Percentiles rank a stretch among this genome's conserved stretches.
phyloP scores from a whole-genome alignment of 108 stramenopile genomes.

The Cyclostephanos invisitatus region DNA sequence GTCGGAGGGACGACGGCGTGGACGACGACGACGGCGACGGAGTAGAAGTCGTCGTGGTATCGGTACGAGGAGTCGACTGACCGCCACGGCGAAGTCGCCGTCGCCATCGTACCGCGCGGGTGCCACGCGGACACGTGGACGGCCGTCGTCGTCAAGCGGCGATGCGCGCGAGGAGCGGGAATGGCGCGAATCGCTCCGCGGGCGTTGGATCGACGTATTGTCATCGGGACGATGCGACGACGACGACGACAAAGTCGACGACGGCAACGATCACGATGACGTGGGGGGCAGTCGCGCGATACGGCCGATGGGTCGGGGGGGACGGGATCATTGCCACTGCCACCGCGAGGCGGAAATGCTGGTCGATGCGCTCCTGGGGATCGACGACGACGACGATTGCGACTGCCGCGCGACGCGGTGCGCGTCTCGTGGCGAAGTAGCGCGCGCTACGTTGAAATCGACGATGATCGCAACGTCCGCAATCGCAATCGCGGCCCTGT shows the following conservation, averaged over 20 bases:
- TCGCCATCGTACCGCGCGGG: no score
- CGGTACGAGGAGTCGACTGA: no score
- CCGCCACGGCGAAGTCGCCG: no score
- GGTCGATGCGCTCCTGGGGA: slow-evolving; percentile 30
- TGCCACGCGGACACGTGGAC: no score
- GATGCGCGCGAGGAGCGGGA: no score
- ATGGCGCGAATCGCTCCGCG: no score
- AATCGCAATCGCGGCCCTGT: slow-evolving; percentile 10
- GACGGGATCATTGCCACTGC: not conserved
- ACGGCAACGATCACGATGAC: not conserved
- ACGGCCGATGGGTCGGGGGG: not conserved
- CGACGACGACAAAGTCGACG: not conserved
- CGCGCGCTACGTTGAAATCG: slow-evolving; percentile 11
- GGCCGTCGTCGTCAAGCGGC: no score
- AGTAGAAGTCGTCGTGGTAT: no score
- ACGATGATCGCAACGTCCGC: slow-evolving; percentile 30
- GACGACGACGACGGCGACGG: no score
- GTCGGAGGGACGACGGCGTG: no score
- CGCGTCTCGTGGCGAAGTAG: not conserved
- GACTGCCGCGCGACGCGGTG: not conserved
- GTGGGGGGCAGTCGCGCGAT: not conserved
- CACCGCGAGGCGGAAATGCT: slow-evolving; percentile 15
- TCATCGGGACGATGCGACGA: not conserved
- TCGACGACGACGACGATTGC: not conserved
- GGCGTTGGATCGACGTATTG: no score